Evolutionary conservation across 2,329 filamentous ascomycete species (phyloP), one percentile per base, ranked within the genome.

Genomic region (Raffaelea albimanens): DNA sequence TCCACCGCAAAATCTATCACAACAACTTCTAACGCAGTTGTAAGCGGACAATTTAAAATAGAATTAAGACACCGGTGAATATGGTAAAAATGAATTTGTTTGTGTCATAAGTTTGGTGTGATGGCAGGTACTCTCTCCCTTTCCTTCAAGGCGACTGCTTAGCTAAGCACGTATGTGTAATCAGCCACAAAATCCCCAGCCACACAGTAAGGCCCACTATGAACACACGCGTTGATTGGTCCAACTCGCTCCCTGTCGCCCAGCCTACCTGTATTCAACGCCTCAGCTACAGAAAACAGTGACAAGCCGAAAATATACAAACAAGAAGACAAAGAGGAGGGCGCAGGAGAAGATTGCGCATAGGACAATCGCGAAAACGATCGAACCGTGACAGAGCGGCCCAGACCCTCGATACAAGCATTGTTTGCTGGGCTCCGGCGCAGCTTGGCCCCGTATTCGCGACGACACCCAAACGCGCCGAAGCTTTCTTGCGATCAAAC

Each of bases 221-320:
- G 34, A 43, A 11, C 39, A 29, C 51, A 49, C 51, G 51, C 46
- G 46, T 18, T 38, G 10, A 51, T 53, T 53, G 51, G 51, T 36
- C 39, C 18, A 31, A 41, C 5, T 19, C 33, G 16, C 13, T 40
- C 19, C 10, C 25, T 29, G 46, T 46, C 47, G 25, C 44, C 43
- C 40, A 33, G 43, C 43, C 25, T 29, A 47, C 46, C 42, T 45
- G 40, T 43, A 43, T 21, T 40, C 38, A 38, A 18, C 43, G 29
- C 31, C 19, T 31, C 23, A 49, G 49, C 49, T 53, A 41, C 49
- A 31, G 44, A 47, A 53, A 53, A 46, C 46, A 53, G 51, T 44
- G 46, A 44, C 40, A 43, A 34, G 16, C 29, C 29, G n/a, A n/a
- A 45, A 39, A 38, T 48, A 49, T 45, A 48, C 33, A 49, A 46